Evolutionary conservation across 2,329 filamentous ascomycete genomes (phyloP).

Genomic region (Aspergillus cejpii): DNA sequence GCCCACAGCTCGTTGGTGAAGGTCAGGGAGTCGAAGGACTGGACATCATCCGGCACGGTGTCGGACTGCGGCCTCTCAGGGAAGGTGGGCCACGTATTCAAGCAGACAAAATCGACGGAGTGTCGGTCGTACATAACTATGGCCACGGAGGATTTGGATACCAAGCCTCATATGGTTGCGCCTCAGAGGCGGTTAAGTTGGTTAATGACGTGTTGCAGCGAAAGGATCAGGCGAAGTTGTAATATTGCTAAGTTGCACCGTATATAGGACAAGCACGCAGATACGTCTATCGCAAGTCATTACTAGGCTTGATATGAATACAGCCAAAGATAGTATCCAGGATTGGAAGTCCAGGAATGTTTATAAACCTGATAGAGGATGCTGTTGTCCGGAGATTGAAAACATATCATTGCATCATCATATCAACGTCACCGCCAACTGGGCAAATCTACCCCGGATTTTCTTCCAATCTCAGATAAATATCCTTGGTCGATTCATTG

Average conservation of each 20-base stretch:
- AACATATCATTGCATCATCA: conserved; percentile 1
- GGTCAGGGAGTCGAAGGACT: conserved; percentile 60
- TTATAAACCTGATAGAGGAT: background rate
- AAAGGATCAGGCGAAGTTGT: conserved; percentile 31
- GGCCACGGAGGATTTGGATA: conserved; percentile 55
- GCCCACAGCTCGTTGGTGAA: conserved; percentile 47
- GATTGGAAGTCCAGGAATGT: no score
- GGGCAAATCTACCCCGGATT: background rate
- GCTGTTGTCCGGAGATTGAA: background rate
- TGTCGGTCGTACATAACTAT: conserved; percentile 46
- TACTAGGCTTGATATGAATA: background rate
- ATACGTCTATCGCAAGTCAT: background rate
- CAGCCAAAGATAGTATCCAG: background rate
- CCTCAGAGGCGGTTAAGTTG: conserved; percentile 58
- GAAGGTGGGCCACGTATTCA: conserved; percentile 69
- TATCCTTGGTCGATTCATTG: background rate
- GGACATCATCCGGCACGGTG: conserved; percentile 70
- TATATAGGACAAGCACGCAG: background rate
- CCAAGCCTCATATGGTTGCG: conserved; percentile 61
- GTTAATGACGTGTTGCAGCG: conserved; percentile 49
- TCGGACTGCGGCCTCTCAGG: conserved; percentile 71
- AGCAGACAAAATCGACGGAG: conserved; percentile 58
- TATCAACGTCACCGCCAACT: conserved; percentile 5
- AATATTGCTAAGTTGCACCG: background rate
- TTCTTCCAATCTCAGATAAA: background rate